Base-by-base conservation (phyloP, 1,139 yeast species). In the Blastobotrys raffinosifermentans region DNA sequence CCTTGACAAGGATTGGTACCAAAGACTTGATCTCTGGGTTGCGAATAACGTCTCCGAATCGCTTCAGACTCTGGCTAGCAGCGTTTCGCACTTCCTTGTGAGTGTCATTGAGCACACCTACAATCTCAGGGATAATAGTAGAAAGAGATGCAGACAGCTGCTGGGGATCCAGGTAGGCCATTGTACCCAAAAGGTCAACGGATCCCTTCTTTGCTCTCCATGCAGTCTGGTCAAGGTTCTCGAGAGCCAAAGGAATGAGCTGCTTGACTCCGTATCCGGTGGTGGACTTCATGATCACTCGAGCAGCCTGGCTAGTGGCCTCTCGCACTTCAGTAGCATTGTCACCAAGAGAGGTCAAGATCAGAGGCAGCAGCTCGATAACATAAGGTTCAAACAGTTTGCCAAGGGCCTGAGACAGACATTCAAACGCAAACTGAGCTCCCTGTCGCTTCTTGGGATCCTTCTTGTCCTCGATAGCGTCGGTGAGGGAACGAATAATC, bases 121-220 rank as follows among this genome's bases (percentile, higher is more conserved):
- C 98, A 63, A 91, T 86, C 57, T 89, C 95, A 2, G 99, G 99
- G 45, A 91, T 85, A 63, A 91, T 89, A 0, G 79, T 76, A 0
- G 96, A 84, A 51, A 91, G 69, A 1, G 96, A 86, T 0, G 89
- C 75, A 4, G 97, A 86, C 50, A 93, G 70, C 58, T 91, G 98
- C 2, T 93, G 73, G 4, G 98, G 98, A 54, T 91, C 96, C 48
- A 93, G 71, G 58, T 89, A 91, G 0, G 98, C 98, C 98, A 91
- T 93, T 19, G 96, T 80, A 61, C 99, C 98, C 35, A 91, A 70
- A 44, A 91, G 67, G 56, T 93, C 98, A 20, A 91, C 98, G 4
- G 97, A 86, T 9, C 97, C 98, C 63, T 89, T 86, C 63, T 91
- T 91, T 1, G 95, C 79, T 66, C 99, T 76, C 99, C 99, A 91